Conservation (phyloP, 2,329 filamentous ascomycete species). For the Hortaea werneckii region DNA sequence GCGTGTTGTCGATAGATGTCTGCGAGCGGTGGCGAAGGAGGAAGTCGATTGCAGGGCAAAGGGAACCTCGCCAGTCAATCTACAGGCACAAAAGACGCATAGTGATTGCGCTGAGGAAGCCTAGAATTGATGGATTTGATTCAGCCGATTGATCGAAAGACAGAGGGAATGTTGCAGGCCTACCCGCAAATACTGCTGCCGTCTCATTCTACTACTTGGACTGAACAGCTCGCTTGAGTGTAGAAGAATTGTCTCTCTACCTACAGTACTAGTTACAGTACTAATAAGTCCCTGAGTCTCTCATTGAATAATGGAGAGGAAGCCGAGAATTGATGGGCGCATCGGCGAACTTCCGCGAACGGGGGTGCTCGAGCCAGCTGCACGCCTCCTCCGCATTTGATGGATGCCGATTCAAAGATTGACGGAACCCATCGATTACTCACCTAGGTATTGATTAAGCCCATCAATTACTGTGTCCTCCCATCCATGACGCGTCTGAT, state of each 20-base stretch:
- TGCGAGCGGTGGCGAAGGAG: conserved; percentile 7
- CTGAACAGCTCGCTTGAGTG: too few species aligned
- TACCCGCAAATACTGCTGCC: conserved; percentile 21
- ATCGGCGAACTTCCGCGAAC: not conserved
- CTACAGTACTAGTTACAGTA: too few species aligned
- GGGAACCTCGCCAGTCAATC: conserved; percentile 13
- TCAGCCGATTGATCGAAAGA: conserved; percentile 5
- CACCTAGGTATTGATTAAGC: too few species aligned
- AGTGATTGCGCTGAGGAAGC: conserved; percentile 21
- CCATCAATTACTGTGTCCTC: too few species aligned
- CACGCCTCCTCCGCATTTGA: not conserved
- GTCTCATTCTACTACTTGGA: conserved; percentile 12
- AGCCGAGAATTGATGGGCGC: too few species aligned
- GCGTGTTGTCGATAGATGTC: not conserved
- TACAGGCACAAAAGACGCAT: conserved; percentile 26
- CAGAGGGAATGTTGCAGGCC: not conserved
- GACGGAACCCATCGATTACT: too few species aligned
- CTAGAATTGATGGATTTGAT: conserved; percentile 10
- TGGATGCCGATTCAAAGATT: not conserved
- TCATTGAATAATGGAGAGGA: too few species aligned
- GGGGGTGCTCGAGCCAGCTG: not conserved
- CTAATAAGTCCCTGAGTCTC: too few species aligned
- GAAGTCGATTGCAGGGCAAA: conserved; percentile 2
- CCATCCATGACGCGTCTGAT: too few species aligned
- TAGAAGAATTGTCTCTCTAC: too few species aligned